Evolutionary conservation across 169 alveolate genomes (phyloP), one percentile per base, ranked within the genome.

Genomic region (Neospora caninum): DNA sequence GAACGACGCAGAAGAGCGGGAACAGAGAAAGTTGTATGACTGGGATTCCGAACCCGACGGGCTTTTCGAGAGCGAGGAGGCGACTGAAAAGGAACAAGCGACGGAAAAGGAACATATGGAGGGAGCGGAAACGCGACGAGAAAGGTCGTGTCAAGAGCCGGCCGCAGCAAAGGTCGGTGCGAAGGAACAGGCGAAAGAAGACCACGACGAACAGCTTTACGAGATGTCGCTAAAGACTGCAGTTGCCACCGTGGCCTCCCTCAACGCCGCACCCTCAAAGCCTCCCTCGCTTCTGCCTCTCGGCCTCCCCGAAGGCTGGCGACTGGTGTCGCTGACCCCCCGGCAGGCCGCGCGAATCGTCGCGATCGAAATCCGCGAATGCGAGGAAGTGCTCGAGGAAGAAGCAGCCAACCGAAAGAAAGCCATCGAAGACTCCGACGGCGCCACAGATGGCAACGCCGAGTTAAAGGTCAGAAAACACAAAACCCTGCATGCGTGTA

Each of bases 311-410:
- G 84, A 73, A 22, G 84, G 84, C 84, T 73, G 84, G 84, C 38
- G 43, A n/a, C 84, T 73, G 38, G 39, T 73, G 84, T 1, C 84
- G 39, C 84, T 73, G 31, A 31, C 84, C 25, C 39, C 49, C 1
- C 84, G 84, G 43, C 84, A 73, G 25, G 84, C 84, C 39, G 84
- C 84, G 27, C 84, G 84, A 2, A 36, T 73, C 43, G 84, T 73
- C 22, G 42, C 84, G 16, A 36, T 36, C 20, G 84, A 73, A n/a
- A n/a, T 73, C 7, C 84, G 84, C 45, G 45, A 36, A 13, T 73
- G 84, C 84, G 39, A 34, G 42, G 84, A 73, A 36, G 84, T 73
- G 9, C 84, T 73, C 49, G 84, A 73, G 84, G 84, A 73, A n/a
- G 84, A 73, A 36, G 84, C 84, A 43, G 84, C 49, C 7, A 31